Evolutionary conservation across 2,329 filamentous ascomycete genomes (phyloP).

Genomic region (Arthrobotrys megalospora): DNA sequence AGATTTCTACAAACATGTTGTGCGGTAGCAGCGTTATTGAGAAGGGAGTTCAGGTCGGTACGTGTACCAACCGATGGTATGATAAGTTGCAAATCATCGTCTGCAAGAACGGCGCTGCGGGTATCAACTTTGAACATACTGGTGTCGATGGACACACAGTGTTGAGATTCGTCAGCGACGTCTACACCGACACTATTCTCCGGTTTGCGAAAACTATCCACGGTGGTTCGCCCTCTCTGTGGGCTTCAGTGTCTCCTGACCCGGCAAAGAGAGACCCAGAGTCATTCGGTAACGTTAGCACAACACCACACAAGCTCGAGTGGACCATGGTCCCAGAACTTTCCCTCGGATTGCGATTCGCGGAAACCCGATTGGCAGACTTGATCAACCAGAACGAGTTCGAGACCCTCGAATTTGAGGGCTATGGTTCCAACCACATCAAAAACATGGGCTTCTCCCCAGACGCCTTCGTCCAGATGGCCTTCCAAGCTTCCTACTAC

Average conservation of each 20-base stretch:
- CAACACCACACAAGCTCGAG: constrained; percentile 93
- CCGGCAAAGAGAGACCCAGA: constrained; percentile 91
- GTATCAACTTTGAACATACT: constrained; percentile 99
- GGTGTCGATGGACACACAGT: constrained; percentile 98
- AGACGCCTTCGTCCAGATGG: constrained; percentile 98
- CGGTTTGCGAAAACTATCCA: constrained; percentile 96
- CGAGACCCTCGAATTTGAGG: constrained; percentile 86
- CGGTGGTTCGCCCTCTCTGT: constrained; percentile 89
- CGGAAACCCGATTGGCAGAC: constrained; percentile 93
- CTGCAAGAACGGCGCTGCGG: constrained; percentile 97
- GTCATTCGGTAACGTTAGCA: constrained; percentile 93
- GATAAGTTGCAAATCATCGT: constrained; percentile 99
- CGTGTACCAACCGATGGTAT: constrained; percentile 98
- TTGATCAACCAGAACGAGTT: constrained; percentile 98
- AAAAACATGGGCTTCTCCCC: constrained; percentile 97
- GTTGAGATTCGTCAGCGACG: constrained; percentile 92
- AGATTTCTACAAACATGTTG: constrained; percentile 98
- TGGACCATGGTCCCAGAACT: constrained; percentile 98
- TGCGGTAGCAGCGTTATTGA: constrained; percentile 94
- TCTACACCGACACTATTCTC: constrained; percentile 98
- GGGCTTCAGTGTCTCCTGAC: constrained; percentile 91
- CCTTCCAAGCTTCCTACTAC: constrained; percentile 98
- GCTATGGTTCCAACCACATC: constrained; percentile 97
- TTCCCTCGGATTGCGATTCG: constrained; percentile 90
- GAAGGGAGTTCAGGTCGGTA: constrained; percentile 94